Conservation (phyloP, 1,284 basidiomycete genomes). For the Takashimella koratensis region DNA sequence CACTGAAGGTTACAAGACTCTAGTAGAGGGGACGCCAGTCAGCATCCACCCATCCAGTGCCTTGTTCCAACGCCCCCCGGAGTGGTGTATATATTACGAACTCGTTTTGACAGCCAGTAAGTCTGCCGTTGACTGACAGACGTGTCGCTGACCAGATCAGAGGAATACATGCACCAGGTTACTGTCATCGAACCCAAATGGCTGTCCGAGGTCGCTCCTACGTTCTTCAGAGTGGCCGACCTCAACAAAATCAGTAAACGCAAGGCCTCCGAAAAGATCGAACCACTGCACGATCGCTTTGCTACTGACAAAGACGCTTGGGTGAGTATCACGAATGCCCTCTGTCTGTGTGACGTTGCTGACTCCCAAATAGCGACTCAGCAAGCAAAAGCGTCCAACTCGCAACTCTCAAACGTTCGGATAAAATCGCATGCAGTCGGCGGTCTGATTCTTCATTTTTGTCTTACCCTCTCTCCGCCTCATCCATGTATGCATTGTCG, state of each 20-base stretch:
- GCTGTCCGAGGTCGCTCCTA: constrained; percentile 94
- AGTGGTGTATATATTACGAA: constrained; percentile 75
- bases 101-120: constrained; percentile 66
- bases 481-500: too few species aligned
- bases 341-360: neutral
- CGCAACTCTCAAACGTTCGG: constrained; percentile 45
- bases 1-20: constrained; percentile 83
- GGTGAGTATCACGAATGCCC: constrained; percentile 25
- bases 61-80: constrained; percentile 87
- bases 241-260: constrained; percentile 94
- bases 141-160: too few species aligned
- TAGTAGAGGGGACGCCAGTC: constrained; percentile 95
- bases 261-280: constrained; percentile 96
- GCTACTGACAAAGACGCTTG: constrained; percentile 52
- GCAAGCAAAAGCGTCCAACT: constrained; percentile 44
- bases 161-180: constrained; percentile 90
- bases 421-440: too few species aligned
- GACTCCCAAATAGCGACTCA: constrained; percentile 24
- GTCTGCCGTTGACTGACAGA: constrained; percentile 16
- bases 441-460: too few species aligned
- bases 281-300: constrained; percentile 58
- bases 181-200: constrained; percentile 97
- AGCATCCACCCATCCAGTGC: constrained; percentile 98
- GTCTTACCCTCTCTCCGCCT: too few species aligned
- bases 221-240: constrained; percentile 95